Percentiles rank a stretch among this genome's conserved stretches.
Conservation (phyloP, 345 rosid genomes). For the Isatis tinctoria region DNA sequence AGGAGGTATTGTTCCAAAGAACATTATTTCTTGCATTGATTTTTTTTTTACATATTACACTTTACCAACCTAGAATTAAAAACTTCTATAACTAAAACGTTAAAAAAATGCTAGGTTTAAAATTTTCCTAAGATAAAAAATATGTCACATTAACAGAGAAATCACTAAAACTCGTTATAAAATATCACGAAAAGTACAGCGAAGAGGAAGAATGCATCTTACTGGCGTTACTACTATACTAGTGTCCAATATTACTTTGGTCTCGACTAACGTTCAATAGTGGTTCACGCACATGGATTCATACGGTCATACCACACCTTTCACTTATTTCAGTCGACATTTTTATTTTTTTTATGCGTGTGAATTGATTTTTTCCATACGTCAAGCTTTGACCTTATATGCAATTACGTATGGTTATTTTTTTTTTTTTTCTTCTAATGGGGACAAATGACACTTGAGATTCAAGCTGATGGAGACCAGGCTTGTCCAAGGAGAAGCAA, state of each 20-base stretch:
- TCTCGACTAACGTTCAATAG: neutral
- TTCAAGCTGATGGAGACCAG: slow-evolving; percentile 20
- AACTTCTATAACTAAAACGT: neutral
- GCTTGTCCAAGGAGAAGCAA: neutral
- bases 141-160: neutral
- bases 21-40: neutral
- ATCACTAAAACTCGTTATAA: neutral
- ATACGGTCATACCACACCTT: neutral
- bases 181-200: neutral
- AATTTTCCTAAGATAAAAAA: neutral
- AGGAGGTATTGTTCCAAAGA: neutral
- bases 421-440: neutral
- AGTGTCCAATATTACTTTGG: neutral
- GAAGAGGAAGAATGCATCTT: neutral
- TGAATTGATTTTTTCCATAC: neutral
- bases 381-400: neutral
- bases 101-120: neutral
- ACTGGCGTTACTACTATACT: neutral
- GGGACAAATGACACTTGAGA: neutral
- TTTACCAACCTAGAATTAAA: neutral
- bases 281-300: neutral
- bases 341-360: neutral
- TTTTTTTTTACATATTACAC: neutral
- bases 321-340: neutral
- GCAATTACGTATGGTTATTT: neutral